A percentile compares a stretch with the other conserved stretches of the same genome.
Evolutionary conservation across 2,329 filamentous ascomycete species (phyloP).

Genomic region (Stagonosporopsis tanaceti): DNA sequence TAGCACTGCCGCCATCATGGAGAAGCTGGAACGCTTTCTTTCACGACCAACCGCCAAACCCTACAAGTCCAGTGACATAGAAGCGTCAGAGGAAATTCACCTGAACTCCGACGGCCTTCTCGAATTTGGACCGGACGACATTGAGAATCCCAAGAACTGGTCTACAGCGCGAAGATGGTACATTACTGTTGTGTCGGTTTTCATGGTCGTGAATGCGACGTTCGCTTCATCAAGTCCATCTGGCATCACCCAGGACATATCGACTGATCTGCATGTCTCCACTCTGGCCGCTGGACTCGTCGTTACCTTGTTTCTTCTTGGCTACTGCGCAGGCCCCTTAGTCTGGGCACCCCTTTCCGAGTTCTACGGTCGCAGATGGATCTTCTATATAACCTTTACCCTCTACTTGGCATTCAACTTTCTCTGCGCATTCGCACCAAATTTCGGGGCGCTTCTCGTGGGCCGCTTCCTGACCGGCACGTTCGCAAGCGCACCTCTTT

Average conservation of each 20-base stretch:
- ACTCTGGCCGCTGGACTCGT: constrained; percentile 57
- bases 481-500: constrained; percentile 59
- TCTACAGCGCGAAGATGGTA: constrained; percentile 10
- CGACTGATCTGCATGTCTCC: constrained; percentile 12
- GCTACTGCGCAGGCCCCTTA: constrained; percentile 68
- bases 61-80: constrained; percentile 7
- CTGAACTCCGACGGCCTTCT: constrained; percentile 9
- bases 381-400: constrained; percentile 57
- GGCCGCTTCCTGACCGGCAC: constrained; percentile 65
- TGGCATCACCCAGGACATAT: constrained; percentile 3
- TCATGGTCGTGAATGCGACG: constrained; percentile 11
- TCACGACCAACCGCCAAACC: constrained; percentile 15
- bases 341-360: constrained; percentile 73
- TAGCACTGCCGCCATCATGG: background rate
- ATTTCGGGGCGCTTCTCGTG: constrained; percentile 61
- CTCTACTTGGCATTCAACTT: constrained; percentile 59
- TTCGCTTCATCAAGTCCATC: constrained; percentile 17
- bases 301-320: constrained; percentile 70
- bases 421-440: constrained; percentile 63
- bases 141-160: constrained; percentile 15
- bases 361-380: constrained; percentile 65
- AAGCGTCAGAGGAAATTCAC: constrained; percentile 6
- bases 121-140: constrained; percentile 4
- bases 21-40: constrained; percentile 15
- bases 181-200: constrained; percentile 7